These are phyloP conservation scores for Phytophthora meadii DNA, from an alignment of 352 stramenopile genomes.

Conservation along the genomic window DNA sequence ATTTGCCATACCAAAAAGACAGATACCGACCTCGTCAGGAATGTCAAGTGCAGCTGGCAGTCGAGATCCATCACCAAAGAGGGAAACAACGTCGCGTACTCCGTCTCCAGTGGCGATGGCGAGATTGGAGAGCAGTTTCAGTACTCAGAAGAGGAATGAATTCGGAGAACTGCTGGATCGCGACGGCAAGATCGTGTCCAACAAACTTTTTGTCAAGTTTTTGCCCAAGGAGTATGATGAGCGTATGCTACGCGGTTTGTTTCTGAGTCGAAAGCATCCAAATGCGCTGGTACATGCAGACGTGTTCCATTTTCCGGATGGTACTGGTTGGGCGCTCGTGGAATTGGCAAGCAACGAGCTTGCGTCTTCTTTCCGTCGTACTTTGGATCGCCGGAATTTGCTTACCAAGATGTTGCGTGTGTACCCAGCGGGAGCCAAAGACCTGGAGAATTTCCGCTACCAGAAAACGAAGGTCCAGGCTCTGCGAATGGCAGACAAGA, in stretches of 20 bases:
- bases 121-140: slow-evolving; percentile 27
- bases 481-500: slow-evolving; percentile 30
- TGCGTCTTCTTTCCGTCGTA: slow-evolving; percentile 54
- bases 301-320: slow-evolving; percentile 79
- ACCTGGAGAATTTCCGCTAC: slow-evolving; percentile 68
- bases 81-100: slow-evolving; percentile 25
- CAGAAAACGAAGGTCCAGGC: slow-evolving; percentile 58
- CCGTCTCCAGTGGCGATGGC: slow-evolving; percentile 17
- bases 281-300: slow-evolving; percentile 58
- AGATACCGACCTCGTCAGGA: slow-evolving; percentile 22
- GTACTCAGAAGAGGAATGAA: slow-evolving; percentile 33
- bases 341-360: slow-evolving; percentile 64
- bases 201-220: slow-evolving; percentile 74
- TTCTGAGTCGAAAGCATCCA: slow-evolving; percentile 47
- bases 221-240: slow-evolving; percentile 62
- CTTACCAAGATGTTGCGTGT: slow-evolving; percentile 57
- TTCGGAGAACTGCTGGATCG: slow-evolving; percentile 51
- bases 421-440: slow-evolving; percentile 57
- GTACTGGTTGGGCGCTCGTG: slow-evolving; percentile 75
- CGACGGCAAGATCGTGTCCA: slow-evolving; percentile 59
- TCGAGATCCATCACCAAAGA: slow-evolving; percentile 47
- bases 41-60: slow-evolving; percentile 34
- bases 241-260: slow-evolving; percentile 49
- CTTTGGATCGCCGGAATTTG: slow-evolving; percentile 68
- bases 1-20: slow-evolving; percentile 85